Evolutionary conservation across 768 basidiomycete genomes (phyloP).

Genomic region (Phallus indusiatus): DNA sequence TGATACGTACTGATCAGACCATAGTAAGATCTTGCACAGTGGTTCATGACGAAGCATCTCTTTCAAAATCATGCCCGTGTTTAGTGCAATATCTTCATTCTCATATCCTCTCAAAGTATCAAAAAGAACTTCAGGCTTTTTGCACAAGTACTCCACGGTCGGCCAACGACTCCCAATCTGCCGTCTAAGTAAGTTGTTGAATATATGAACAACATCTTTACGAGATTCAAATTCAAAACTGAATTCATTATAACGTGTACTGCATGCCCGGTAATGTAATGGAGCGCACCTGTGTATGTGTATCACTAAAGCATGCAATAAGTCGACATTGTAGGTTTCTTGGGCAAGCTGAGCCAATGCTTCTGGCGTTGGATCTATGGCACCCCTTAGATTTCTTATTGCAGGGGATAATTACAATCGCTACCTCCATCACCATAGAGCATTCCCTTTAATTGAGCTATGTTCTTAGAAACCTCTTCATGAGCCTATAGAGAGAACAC

Average conservation of each 20-base stretch:
- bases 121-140: constrained; percentile 67
- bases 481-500: constrained; percentile 44
- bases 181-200: constrained; percentile 80
- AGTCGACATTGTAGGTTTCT: constrained; percentile 88
- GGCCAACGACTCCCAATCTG: constrained; percentile 92
- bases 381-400: not conserved
- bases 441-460: constrained; percentile 83
- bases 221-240: constrained; percentile 92
- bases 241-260: constrained; percentile 66
- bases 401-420: constrained; percentile 16
- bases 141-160: constrained; percentile 89
- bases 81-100: constrained; percentile 92
- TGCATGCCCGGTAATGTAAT: constrained; percentile 79
- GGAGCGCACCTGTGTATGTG: constrained; percentile 49
- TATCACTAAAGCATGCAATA: constrained; percentile 72
- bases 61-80: constrained; percentile 95
- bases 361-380: constrained; percentile 74
- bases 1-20: constrained; percentile 81
- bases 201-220: constrained; percentile 77
- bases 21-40: constrained; percentile 77
- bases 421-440: constrained; percentile 83
- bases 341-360: constrained; percentile 90
- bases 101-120: constrained; percentile 85
- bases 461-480: constrained; percentile 83
- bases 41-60: constrained; percentile 95